Percentiles rank a stretch among this genome's conserved stretches.
phyloP scores from a whole-genome alignment of 2,329 filamentous ascomycete species.

The Cladosporium colombiae region DNA sequence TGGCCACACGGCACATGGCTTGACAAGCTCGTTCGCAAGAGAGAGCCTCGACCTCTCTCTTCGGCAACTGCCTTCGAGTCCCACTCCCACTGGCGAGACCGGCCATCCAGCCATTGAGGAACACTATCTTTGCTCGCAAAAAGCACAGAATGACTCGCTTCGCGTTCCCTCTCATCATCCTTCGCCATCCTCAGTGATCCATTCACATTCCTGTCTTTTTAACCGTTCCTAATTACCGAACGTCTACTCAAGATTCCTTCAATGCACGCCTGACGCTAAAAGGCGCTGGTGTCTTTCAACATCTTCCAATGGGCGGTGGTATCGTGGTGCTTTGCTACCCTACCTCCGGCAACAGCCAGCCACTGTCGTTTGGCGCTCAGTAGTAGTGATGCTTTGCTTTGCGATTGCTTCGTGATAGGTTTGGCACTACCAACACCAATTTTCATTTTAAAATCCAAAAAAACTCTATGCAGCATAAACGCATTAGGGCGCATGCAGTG shows the following conservation, averaged over 20 bases:
- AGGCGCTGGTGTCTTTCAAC: not conserved
- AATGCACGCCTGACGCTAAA: not conserved
- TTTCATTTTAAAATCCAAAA: not conserved
- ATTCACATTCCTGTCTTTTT: not conserved
- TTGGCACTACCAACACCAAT: not conserved
- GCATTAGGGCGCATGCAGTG: not conserved
- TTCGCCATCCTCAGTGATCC: not conserved
- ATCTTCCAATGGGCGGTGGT: not conserved
- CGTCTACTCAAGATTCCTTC: not conserved
- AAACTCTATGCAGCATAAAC: not conserved
- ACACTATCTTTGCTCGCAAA: not conserved
- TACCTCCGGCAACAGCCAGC: not conserved
- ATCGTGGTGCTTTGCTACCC: not conserved
- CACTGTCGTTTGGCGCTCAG: not conserved
- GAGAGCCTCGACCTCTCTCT: slow-evolving; percentile 5
- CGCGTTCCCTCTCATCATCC: not conserved
- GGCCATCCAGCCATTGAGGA: not conserved
- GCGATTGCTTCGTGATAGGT: not conserved
- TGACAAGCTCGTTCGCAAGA: not conserved
- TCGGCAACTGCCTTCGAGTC: not conserved
- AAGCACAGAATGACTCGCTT: not conserved
- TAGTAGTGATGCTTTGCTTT: not conserved
- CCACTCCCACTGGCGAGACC: not conserved
- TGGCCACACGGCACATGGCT: not conserved
- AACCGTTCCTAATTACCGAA: not conserved